phyloP scores from a whole-genome alignment of 352 stramenopile genomes.

The Phytopythium chamaehyphon region DNA sequence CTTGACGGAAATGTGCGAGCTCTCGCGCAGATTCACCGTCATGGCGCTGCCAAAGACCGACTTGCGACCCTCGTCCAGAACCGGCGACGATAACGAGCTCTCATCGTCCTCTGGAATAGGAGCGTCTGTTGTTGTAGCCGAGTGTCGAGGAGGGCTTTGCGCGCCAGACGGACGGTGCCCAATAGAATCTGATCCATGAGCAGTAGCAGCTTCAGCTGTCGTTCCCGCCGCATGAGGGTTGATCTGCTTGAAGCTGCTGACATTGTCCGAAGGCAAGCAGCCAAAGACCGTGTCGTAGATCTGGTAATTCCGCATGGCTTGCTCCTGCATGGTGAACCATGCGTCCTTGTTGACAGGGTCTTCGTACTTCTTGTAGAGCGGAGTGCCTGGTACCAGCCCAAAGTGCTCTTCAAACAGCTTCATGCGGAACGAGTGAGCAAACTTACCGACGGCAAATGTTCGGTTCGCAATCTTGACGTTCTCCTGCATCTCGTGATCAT shows the following conservation, averaged over 20 bases:
- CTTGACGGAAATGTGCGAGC: constrained; percentile 54
- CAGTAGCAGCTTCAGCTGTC: too few relatives aligned
- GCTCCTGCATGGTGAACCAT: constrained; percentile 84
- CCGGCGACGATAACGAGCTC: not conserved
- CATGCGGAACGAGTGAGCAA: constrained; percentile 85
- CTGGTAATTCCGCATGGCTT: constrained; percentile 78
- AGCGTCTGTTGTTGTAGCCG: not conserved
- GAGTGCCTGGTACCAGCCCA: constrained; percentile 40
- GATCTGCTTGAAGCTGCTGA: constrained; percentile 73
- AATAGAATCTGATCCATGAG: too few relatives aligned
- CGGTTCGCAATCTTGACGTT: constrained; percentile 41
- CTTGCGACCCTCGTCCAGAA: constrained; percentile 15
- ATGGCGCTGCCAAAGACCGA: constrained; percentile 56
- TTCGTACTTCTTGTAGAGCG: constrained; percentile 49
- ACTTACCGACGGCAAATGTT: constrained; percentile 62
- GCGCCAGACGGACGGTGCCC: too few relatives aligned
- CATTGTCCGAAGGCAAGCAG: constrained; percentile 71
- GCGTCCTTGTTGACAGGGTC: constrained; percentile 59
- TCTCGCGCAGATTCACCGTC: constrained; percentile 69
- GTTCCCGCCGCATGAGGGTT: constrained; percentile 20
- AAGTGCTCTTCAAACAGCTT: constrained; percentile 86
- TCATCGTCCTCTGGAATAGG: not conserved
- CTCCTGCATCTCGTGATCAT: constrained; percentile 71
- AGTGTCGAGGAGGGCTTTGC: not conserved
- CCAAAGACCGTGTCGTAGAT: constrained; percentile 84